Base-by-base conservation (phyloP, 1,139 yeast genomes). In the Pichia sp. region DNA sequence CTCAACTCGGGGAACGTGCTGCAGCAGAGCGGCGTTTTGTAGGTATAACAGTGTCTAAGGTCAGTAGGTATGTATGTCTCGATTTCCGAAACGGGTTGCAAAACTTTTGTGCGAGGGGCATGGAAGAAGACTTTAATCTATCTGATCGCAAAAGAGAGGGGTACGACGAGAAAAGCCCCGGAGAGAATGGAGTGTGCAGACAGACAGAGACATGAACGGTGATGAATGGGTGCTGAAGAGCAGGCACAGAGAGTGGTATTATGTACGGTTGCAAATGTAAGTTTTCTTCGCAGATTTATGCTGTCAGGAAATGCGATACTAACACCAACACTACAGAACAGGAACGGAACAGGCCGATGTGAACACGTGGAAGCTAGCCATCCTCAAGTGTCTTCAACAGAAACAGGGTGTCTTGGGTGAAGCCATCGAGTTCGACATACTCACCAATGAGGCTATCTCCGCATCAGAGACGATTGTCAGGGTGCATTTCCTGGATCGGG, bases 371-470 rank as follows among this genome's bases (percentile, higher is more conserved):
- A 71, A 72, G 58, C 60, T 75, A 27, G 55, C 71, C 31, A 66
- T 78, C 14, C 56, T 60, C 20, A 58, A 67, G 3, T 70, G 76
- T 33, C 59, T 79, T 55, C 61, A 64, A 42, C 67, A 68, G 51
- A 65, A 71, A 49, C 65, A 71, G 44, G 83, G 83, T 1, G 43
- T 73, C 2, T 58, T 71, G 29, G 82, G 81, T 1, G 73, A 72
- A 46, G 70, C 79, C 3, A 65, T 73, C 1, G 74, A 73, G 10
- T 67, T 73, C 24, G 82, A 78, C 57, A 62, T 77, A 17, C 58
- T 76, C 52, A 43, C 57, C 5, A 58, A 53, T 3, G 59, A 17
- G 1, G 20, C 31, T 2, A 17, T 55, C 3, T 14, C 33, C 10
- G 45, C 42, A 1, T 2, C n/a, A 17, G 56, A 57, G n/a, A 61